A percentile compares a stretch with the other conserved stretches of the same genome.
Evolutionary conservation across 257 asterid genomes (phyloP).

Genomic region (Solanum gracilifrons): DNA sequence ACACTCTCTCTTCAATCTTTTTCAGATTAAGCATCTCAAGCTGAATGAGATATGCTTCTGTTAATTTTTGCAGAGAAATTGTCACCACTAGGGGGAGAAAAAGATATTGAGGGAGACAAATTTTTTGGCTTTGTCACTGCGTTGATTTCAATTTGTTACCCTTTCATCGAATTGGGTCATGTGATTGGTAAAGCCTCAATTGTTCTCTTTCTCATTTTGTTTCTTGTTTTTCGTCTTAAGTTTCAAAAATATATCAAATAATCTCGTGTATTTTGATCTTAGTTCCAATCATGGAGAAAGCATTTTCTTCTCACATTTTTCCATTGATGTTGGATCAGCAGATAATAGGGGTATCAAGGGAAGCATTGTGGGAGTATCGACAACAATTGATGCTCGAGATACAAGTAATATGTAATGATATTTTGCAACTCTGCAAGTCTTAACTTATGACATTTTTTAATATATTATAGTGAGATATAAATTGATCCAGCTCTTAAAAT

Average conservation of each 20-base stretch:
- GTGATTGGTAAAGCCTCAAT: conserved; percentile 37
- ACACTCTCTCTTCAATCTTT: too few relatives aligned
- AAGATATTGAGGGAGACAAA: conserved; percentile 24
- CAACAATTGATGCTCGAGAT: conserved; percentile 36
- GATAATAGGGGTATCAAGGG: conserved; percentile 65
- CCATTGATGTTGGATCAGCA: conserved; percentile 4
- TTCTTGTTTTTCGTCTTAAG: neutral
- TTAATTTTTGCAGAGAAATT: conserved; percentile 45
- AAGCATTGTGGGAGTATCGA: conserved; percentile 33
- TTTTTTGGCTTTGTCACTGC: conserved; percentile 45
- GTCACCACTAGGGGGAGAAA: conserved; percentile 53
- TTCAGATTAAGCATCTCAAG: neutral
- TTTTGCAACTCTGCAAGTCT: neutral
- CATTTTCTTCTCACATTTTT: neutral
- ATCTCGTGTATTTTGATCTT: neutral
- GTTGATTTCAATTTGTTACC: conserved; percentile 55
- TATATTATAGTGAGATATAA: neutral
- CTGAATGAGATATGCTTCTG: neutral
- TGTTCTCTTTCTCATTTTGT: neutral
- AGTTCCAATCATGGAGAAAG: neutral
- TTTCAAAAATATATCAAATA: neutral
- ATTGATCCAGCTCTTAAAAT: too few relatives aligned
- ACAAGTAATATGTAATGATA: conserved; percentile 27
- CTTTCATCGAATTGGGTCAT: conserved; percentile 48
- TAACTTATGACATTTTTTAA: neutral